Evolutionary conservation across 352 stramenopile species (phyloP).

Genomic region (Aphanomyces stellatus): DNA sequence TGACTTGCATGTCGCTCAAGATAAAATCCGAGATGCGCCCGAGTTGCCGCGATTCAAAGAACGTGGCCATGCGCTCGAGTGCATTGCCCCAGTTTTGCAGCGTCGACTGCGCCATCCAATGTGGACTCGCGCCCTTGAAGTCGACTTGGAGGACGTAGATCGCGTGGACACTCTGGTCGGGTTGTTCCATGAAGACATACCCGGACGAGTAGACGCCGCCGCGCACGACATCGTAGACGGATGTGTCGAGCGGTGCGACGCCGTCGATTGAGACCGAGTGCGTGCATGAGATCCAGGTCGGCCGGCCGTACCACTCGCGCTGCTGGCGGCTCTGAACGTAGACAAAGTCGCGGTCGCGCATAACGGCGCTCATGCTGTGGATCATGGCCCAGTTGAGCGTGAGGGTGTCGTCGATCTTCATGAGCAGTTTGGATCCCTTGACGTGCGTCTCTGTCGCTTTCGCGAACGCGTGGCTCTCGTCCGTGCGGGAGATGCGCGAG

Average conservation of each 20-base stretch:
- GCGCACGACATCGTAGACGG: constrained; percentile 10
- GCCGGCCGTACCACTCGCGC: not conserved
- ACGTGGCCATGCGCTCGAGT: not conserved
- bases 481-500: constrained; percentile 1
- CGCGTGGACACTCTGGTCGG: not conserved
- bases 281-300: constrained; percentile 15
- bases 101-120: not conserved
- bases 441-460: constrained; percentile 15
- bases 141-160: constrained; percentile 10
- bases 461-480: constrained; percentile 7
- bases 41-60: constrained; percentile 16
- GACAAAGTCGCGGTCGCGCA: constrained; percentile 19
- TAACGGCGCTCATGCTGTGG: constrained; percentile 4
- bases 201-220: constrained; percentile 15
- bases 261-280: constrained; percentile 16
- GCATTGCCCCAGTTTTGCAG: constrained; percentile 16
- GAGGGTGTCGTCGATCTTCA: not conserved
- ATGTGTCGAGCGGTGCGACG: constrained; percentile 3
- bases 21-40: constrained; percentile 11
- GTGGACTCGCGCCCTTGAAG: constrained; percentile 9
- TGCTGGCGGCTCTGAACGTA: constrained; percentile 10
- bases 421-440: constrained; percentile 3
- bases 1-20: constrained; percentile 17
- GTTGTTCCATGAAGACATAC: constrained; percentile 10
- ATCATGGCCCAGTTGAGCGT: constrained; percentile 20